These are phyloP conservation scores for Xerocomellus chrysenteron DNA, from an alignment of 768 basidiomycete species.

Conservation along the genomic window DNA sequence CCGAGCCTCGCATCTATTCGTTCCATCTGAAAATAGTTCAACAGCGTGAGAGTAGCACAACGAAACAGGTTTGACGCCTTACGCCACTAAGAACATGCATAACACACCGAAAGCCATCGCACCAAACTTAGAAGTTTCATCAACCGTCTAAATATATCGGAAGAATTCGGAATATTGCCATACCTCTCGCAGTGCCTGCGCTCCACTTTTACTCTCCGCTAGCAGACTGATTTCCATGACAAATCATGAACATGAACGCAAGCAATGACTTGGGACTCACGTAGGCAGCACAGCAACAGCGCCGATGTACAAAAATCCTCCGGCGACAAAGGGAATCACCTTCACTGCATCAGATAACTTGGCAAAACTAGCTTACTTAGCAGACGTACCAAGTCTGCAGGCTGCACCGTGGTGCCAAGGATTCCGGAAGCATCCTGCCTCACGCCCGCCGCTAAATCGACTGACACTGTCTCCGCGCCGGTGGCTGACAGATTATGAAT, in stretches of 20 bases:
- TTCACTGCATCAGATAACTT: constrained; percentile 31
- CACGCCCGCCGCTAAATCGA: constrained; percentile 74
- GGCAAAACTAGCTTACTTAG: constrained; percentile 9
- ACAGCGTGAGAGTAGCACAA: constrained; percentile 19
- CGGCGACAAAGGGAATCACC: constrained; percentile 89
- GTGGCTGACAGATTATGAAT: constrained; percentile 74
- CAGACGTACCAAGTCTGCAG: constrained; percentile 74
- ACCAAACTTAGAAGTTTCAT: constrained; percentile 59
- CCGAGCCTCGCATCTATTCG: constrained; percentile 47
- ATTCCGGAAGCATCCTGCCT: constrained; percentile 74
- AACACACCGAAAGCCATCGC: constrained; percentile 89
- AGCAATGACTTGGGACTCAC: constrained; percentile 46
- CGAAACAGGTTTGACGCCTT: constrained; percentile 40
- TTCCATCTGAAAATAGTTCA: constrained; percentile 59
- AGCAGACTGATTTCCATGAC: constrained; percentile 54
- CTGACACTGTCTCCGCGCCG: constrained; percentile 37
- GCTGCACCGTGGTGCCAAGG: constrained; percentile 77
- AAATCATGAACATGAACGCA: constrained; percentile 9
- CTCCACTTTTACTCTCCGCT: constrained; percentile 83
- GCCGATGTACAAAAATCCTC: constrained; percentile 92
- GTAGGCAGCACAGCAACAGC: constrained; percentile 90
- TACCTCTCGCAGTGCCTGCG: constrained; percentile 90
- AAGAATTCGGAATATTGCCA: constrained; percentile 1
- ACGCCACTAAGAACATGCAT: constrained; percentile 93
- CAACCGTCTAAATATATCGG: constrained; percentile 17